phyloP scores from a whole-genome alignment of 805 yeast species.

The Yamadazyma tumulicola region DNA sequence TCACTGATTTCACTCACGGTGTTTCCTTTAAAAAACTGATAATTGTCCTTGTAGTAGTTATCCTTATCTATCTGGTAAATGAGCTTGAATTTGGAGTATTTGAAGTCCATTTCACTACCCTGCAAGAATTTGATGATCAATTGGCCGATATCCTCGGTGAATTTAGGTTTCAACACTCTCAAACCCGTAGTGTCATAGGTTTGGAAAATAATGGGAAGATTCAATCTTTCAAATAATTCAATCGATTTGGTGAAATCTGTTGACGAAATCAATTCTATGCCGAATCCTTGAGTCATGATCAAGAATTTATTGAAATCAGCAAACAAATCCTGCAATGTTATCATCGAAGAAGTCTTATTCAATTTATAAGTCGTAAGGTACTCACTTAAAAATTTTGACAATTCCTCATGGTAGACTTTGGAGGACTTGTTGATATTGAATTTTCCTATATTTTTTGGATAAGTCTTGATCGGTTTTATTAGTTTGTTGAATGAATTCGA shows the following conservation, averaged over 20 bases:
- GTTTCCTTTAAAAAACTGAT: slow-evolving; percentile 27
- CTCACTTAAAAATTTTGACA: slow-evolving; percentile 77
- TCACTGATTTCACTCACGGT: slow-evolving; percentile 42
- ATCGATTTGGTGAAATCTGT: slow-evolving; percentile 63
- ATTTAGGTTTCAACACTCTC: slow-evolving; percentile 27
- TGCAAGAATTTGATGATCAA: slow-evolving; percentile 22
- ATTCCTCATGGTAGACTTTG: slow-evolving; percentile 53
- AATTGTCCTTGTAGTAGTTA: slow-evolving; percentile 15
- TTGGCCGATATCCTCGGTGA: slow-evolving; percentile 20
- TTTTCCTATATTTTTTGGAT: slow-evolving; percentile 21
- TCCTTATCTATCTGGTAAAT: slow-evolving; percentile 15
- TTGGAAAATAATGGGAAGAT: slow-evolving; percentile 51
- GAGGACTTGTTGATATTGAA: slow-evolving; percentile 34
- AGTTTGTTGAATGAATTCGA: slow-evolving; percentile 40
- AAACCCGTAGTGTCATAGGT: slow-evolving; percentile 32
- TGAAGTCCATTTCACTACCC: slow-evolving; percentile 21
- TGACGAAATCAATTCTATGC: slow-evolving; percentile 67
- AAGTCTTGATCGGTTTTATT: slow-evolving; percentile 11
- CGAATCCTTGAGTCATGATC: slow-evolving; percentile 39
- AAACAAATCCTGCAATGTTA: slow-evolving; percentile 39
- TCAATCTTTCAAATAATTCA: slow-evolving; percentile 49
- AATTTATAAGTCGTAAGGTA: slow-evolving; percentile 43
- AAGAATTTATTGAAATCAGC: slow-evolving; percentile 39
- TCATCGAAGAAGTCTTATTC: slow-evolving; percentile 31
- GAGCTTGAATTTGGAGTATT: slow-evolving; percentile 20